These are phyloP conservation scores for Diaporthe sp. DNA, from an alignment of 2,329 filamentous ascomycete genomes.

Conservation along the genomic window DNA sequence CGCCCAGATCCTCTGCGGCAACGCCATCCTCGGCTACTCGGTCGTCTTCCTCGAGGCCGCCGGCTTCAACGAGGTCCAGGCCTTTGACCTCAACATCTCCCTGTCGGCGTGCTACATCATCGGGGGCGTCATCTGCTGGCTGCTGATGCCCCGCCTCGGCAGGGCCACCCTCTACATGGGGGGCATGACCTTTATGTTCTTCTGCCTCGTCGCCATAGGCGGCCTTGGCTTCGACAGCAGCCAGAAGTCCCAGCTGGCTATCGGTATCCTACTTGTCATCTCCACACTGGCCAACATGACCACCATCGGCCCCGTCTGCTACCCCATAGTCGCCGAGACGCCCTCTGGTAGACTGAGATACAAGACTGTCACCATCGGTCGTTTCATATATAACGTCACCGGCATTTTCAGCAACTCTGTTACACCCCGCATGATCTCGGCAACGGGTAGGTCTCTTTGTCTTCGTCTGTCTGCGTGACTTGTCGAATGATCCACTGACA, in stretches of 20 bases:
- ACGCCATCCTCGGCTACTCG: constrained; percentile 54
- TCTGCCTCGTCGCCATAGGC: constrained; percentile 53
- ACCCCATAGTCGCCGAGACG: constrained; percentile 47
- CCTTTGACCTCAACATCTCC: constrained; percentile 57
- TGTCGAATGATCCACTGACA: background rate
- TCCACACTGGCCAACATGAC: constrained; percentile 53
- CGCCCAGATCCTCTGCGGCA: constrained; percentile 55
- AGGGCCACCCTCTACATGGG: constrained; percentile 57
- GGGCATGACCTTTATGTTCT: constrained; percentile 56
- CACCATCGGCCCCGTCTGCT: constrained; percentile 51
- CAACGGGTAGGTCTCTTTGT: constrained; percentile 42
- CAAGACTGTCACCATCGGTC: constrained; percentile 47
- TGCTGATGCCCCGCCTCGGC: constrained; percentile 56
- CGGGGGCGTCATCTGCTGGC: constrained; percentile 56
- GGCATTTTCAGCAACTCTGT: constrained; percentile 47
- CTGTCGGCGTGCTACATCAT: constrained; percentile 57
- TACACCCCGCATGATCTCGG: constrained; percentile 47
- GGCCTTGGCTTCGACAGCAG: constrained; percentile 48
- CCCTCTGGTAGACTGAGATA: constrained; percentile 46
- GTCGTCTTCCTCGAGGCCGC: constrained; percentile 57
- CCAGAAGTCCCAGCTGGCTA: constrained; percentile 48
- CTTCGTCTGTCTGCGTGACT: no score
- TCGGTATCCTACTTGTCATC: constrained; percentile 51
- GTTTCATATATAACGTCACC: constrained; percentile 48
- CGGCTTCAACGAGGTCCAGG: constrained; percentile 53